Evolutionary conservation across 1,139 yeast species (phyloP), one percentile per base, ranked within the genome.

Genomic region (Candida smagusa): DNA sequence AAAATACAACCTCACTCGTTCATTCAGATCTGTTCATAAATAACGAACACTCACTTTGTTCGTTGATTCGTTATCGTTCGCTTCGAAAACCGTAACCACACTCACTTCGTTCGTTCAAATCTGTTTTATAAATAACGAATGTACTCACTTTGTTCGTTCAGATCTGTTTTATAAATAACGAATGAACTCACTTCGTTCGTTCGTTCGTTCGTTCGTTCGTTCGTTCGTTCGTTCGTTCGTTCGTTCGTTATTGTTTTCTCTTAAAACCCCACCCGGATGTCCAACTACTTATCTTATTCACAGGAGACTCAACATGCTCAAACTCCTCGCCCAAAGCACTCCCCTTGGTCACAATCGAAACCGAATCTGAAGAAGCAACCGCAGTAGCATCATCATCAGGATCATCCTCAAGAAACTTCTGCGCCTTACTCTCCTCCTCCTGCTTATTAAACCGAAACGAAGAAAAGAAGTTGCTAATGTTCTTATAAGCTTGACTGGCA

Each of bases 401-500:
- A 9, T 43, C 37, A 6, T 44, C 43, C 7, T 40, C 38, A 9
- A 46, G 35, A 31, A 37, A 46, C 32, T 44, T 46, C 12, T 47
- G 48, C 2, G 47, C 44, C 31, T 43, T 46, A 1, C 37, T 27
- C 11, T 30, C 12, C 4, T 34, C 40, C 11, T 33, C 35, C 16
- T 13, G 28, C 22, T 29, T 26, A 11, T 9, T 13, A 12, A 35
- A 28, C 25, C 28, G 21, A 22, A 35, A 31, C 6, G 25, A 22
- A 22, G 11, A 31, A 45, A 64, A 61, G 42, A 64, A 61, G 41
- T 53, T 56, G 19, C 49, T 42, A 6, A 58, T 42, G 28, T 58
- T 50, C 35, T 50, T 52, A 42, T 52, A 46, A 3, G 54, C 41
- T 28, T 34, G 49, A 53, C 49, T 50, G 6, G 45, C 33, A 38